Percentiles rank a stretch among this genome's conserved stretches.
Conservation (phyloP, 306 rosid genomes). For the cucumber (Cucumis sativus) region Cucumber_9930_V3 NC_026660.2:6699501-6700000, state of each 20-base stretch:
- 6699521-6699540: background rate
- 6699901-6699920: background rate
- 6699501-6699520: background rate
- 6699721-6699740: conserved; percentile 26
- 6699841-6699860: conserved; percentile 10
- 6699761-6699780: conserved; percentile 9
- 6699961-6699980: background rate
- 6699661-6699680: conserved; percentile 35
- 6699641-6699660: conserved; percentile 42
- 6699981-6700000: background rate
- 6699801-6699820: conserved; percentile 7
- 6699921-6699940: background rate
- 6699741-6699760: conserved; percentile 11
- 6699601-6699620: background rate
- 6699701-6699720: conserved; percentile 61
- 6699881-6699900: background rate
- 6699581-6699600: background rate
- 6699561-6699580: background rate
- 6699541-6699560: background rate
- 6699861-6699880: background rate
- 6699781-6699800: background rate
- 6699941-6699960: background rate
- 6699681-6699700: conserved; percentile 37
- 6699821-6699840: conserved; percentile 15
- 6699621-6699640: conserved; percentile 26